Evolutionary conservation across 1,139 yeast species (phyloP).

Genomic region (Zygoascus hellenicus): DNA sequence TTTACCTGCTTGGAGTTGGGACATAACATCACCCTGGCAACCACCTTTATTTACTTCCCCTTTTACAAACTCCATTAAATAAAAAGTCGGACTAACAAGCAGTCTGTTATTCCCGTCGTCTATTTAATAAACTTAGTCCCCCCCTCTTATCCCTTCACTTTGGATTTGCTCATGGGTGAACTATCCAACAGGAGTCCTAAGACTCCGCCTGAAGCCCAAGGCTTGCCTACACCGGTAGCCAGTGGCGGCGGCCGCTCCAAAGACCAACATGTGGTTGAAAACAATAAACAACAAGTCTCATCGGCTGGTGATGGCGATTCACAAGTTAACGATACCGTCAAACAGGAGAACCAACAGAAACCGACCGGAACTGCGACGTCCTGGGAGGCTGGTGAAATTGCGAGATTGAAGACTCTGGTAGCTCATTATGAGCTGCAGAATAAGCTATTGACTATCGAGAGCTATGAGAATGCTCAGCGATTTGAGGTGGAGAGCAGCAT

Average conservation of each 20-base stretch:
- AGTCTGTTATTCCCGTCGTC: too few species aligned
- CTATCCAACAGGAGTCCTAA: neutral
- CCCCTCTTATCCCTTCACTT: too few species aligned
- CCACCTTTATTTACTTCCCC: slow-evolving; percentile 7
- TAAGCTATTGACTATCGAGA: slow-evolving; percentile 36
- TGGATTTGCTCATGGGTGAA: too few species aligned
- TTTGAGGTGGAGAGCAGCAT: slow-evolving; percentile 44
- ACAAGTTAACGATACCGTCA: neutral
- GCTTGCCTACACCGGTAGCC: slow-evolving; percentile 6
- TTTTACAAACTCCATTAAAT: neutral
- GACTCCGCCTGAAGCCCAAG: slow-evolving; percentile 8
- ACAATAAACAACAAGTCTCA: neutral
- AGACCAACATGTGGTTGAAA: neutral
- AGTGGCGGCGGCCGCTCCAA: slow-evolving; percentile 4
- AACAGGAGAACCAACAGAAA: neutral
- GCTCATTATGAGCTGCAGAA: slow-evolving; percentile 36
- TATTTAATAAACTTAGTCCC: too few species aligned
- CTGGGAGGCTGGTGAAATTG: neutral
- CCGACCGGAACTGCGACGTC: neutral
- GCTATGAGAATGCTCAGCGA: slow-evolving; percentile 38
- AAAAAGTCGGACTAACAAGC: too few species aligned
- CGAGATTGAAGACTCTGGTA: slow-evolving; percentile 14
- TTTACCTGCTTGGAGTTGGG: too few species aligned
- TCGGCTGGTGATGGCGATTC: too few species aligned
- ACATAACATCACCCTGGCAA: slow-evolving; percentile 2